phyloP scores from a whole-genome alignment of 352 stramenopile species.

The Phytopythium delawarense region DNA sequence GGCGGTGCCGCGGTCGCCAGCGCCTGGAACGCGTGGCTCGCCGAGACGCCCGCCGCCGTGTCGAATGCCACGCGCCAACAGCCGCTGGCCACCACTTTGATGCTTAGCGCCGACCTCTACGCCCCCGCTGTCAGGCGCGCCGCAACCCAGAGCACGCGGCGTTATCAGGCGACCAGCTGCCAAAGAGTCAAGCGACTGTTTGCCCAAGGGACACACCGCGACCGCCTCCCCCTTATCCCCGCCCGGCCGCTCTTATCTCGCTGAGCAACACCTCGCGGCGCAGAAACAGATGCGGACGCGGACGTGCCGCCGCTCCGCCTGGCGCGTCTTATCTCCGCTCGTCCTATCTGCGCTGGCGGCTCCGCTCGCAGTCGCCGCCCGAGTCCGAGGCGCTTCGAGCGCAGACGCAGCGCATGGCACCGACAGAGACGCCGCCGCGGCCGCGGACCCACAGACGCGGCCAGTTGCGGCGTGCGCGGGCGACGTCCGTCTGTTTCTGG shows the following conservation, averaged over 20 bases:
- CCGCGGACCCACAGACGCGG: constrained; percentile 4
- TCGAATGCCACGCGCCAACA: neutral
- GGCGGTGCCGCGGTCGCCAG: neutral
- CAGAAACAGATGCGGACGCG: neutral
- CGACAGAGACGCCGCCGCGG: neutral
- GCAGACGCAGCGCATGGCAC: neutral
- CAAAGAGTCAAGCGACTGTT: neutral
- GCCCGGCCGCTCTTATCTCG: neutral
- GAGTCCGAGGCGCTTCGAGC: too few species aligned
- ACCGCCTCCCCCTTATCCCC: neutral
- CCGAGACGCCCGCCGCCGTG: neutral
- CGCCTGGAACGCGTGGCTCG: neutral
- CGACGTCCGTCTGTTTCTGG: constrained; percentile 9
- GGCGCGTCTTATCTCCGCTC: neutral
- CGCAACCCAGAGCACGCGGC: neutral
- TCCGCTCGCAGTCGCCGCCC: neutral
- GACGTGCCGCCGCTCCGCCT: constrained; percentile 3
- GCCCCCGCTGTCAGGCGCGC: neutral
- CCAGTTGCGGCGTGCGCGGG: constrained; percentile 14
- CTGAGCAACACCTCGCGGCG: constrained; percentile 1
- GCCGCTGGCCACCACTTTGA: neutral
- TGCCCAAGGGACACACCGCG: neutral
- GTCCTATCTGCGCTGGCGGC: neutral
- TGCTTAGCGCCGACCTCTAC: constrained; percentile 1
- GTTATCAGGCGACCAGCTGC: neutral